phyloP scores from a whole-genome alignment of 805 yeast genomes.

The Kuraishia cidri region DNA sequence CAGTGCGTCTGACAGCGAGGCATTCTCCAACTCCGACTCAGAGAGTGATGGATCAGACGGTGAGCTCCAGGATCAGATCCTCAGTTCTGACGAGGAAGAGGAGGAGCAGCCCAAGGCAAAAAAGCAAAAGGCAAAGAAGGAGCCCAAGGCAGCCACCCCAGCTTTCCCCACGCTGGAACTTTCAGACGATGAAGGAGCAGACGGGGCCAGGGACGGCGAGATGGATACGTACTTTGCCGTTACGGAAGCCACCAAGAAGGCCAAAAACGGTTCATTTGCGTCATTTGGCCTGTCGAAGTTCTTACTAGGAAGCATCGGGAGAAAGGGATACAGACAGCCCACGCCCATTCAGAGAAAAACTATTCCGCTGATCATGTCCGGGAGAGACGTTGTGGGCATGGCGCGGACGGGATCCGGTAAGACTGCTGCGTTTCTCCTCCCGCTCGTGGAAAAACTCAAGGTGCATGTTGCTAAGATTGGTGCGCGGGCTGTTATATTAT shows the following conservation, averaged over 20 bases:
- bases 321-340: conserved; percentile 89
- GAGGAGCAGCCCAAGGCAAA: conserved; percentile 19
- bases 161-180: conserved; percentile 32
- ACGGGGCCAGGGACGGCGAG: conserved; percentile 13
- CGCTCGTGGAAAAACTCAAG: conserved; percentile 79
- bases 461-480: conserved; percentile 84
- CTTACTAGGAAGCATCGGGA: conserved; percentile 58
- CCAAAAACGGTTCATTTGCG: conserved; percentile 76
- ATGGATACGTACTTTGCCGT: conserved; percentile 27
- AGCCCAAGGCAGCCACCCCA: conserved; percentile 6
- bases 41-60: conserved; percentile 20
- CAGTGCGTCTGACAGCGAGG: conserved; percentile 8
- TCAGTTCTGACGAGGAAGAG: conserved; percentile 41
- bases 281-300: conserved; percentile 81
- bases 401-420: conserved; percentile 99
- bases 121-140: conserved; percentile 12
- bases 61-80: conserved; percentile 45
- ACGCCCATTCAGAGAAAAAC: conserved; percentile 98
- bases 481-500: conserved; percentile 76
- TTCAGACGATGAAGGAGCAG: conserved; percentile 28
- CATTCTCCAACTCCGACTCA: conserved; percentile 5
- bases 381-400: conserved; percentile 96
- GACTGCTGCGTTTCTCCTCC: conserved; percentile 93
- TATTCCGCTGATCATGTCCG: conserved; percentile 80
- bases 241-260: conserved; percentile 41